Conservation (phyloP, 2,329 filamentous ascomycete genomes). For the Aspergillus oerlinghausenensis region DNA sequence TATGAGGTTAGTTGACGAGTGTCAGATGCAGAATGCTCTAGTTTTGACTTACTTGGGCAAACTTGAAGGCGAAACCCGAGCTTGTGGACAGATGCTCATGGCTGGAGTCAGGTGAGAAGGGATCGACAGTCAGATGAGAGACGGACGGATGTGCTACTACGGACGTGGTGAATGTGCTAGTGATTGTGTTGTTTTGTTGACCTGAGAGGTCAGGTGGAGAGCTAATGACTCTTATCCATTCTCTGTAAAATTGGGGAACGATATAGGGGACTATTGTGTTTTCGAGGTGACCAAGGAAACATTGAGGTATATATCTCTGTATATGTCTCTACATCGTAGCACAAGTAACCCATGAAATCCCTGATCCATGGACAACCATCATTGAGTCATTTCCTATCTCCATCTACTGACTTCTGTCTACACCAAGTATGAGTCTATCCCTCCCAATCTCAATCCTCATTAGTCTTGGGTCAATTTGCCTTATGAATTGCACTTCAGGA, state of each 20-base stretch:
- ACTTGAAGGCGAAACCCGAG: neutral
- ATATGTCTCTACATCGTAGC: neutral
- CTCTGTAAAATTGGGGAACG: neutral
- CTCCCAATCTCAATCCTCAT: neutral
- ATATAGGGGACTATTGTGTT: neutral
- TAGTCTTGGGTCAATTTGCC: neutral
- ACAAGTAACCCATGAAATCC: neutral
- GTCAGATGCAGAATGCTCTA: neutral
- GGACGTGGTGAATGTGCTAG: neutral
- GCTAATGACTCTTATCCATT: neutral
- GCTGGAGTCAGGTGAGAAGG: constrained; percentile 6
- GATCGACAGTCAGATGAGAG: constrained; percentile 5
- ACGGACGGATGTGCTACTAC: neutral
- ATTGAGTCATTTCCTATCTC: too few relatives aligned
- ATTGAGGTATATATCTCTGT: neutral
- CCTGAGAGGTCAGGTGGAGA: neutral
- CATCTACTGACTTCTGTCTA: neutral
- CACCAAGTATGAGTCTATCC: neutral
- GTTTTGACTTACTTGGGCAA: neutral
- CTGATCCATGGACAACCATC: neutral
- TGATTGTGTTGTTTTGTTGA: neutral
- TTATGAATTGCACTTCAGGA: neutral
- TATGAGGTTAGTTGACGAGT: neutral
- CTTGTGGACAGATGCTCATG: constrained; percentile 2
- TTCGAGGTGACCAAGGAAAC: neutral